Base-by-base conservation (phyloP, 2,329 filamentous ascomycete genomes). In the Cadophora gregata region DNA sequence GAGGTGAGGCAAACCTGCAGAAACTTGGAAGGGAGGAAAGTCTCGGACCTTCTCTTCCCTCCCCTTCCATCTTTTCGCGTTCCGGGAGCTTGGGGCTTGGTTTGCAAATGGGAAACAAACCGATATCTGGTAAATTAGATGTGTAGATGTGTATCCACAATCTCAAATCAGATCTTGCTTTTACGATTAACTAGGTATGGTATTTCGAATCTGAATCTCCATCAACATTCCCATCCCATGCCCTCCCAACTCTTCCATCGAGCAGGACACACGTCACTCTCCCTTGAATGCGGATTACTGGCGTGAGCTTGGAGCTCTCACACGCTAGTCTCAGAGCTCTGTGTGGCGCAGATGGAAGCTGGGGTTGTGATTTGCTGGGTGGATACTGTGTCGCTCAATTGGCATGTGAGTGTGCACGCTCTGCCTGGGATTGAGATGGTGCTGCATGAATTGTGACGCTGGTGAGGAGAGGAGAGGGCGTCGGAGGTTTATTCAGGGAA, bases 351-450 rank as follows among this genome's bases (percentile, higher is more conserved):
- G 56, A 53, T 31, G 6, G 33, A 60, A 25, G 31, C 1, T n/a
- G n/a, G 25, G 55, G 63, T 25, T 60, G 45, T 64, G 62, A 64
- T 64, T 59, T 55, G 62, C 9, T 45, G n/a, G 31, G 19, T 4
- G 31, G 31, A 42, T 12, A 42, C 31, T 12, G 29, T n/a, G 60
- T 33, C 25, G 45, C 19, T 19, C 21, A 14, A 58, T 60, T 65
- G 56, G 56, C 63, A 65, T 65, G 55, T 60, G 63, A 55, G n/a
- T n/a, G n/a, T n/a, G n/a, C n/a, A n/a, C n/a, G n/a, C 33, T 53
- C 19, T 64, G 47, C 56, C 55, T 29, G 62, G 62, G 47, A 38
- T 36, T 25, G 36, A 47, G 33, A 47, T 29, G 50, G 36, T 19
- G 33, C 33, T 47, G 51, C 62, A 63, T 48, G 5, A 42, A 33